Percentiles rank a stretch among this genome's conserved stretches.
Evolutionary conservation across 192 early-diverging fungal genomes (phyloP).

Genomic region (Glomus cerebriforme): DNA sequence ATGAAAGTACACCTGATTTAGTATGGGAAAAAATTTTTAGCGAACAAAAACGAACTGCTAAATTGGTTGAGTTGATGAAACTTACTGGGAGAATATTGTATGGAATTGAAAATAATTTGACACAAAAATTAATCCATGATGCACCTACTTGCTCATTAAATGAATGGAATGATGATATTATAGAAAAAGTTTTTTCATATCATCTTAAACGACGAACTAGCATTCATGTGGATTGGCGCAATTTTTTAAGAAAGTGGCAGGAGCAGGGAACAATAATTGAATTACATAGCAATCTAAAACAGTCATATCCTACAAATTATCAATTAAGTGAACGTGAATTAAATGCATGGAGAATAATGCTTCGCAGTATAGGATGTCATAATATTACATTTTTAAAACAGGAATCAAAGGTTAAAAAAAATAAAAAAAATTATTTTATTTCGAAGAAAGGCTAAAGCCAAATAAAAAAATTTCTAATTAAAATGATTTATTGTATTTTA

Average conservation of each 20-base stretch:
- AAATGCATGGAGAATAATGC: not conserved
- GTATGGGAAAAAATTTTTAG: not conserved
- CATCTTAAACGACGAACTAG: not conserved
- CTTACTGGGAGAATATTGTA: not conserved
- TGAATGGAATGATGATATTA: not conserved
- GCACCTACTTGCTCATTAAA: not conserved
- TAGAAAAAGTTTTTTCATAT: not conserved
- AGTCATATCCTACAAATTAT: not conserved
- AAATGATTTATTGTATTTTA: not conserved
- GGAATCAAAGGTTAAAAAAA: not conserved
- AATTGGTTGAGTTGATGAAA: not conserved
- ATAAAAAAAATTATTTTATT: not conserved
- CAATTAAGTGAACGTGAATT: not conserved
- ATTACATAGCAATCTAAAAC: not conserved
- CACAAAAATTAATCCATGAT: not conserved
- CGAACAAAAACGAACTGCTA: not conserved
- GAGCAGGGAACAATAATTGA: not conserved
- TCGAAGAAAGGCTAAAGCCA: too few relatives aligned
- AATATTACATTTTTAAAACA: not conserved
- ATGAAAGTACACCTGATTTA: not conserved
- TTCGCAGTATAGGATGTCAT: not conserved
- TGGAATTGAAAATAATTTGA: not conserved
- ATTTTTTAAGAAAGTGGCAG: not conserved
- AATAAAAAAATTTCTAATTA: too few relatives aligned
- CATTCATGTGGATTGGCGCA: not conserved